Conservation (phyloP, 1,284 basidiomycete species). For the Takashimella tepidaria region DNA sequence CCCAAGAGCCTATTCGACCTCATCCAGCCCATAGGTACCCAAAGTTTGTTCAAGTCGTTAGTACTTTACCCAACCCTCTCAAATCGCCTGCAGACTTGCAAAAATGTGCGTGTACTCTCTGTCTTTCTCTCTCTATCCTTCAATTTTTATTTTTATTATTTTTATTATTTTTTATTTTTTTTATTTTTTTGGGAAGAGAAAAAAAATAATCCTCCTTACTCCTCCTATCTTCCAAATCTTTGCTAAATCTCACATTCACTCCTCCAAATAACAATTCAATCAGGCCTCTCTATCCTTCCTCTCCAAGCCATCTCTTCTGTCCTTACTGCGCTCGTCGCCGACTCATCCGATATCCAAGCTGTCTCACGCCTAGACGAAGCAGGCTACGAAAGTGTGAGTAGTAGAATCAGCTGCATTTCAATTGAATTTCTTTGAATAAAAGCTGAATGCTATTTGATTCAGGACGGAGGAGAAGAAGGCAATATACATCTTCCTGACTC, state of each 20-base stretch:
- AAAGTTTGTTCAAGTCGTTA: conserved; percentile 38
- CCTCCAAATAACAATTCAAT: neutral
- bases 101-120: conserved; percentile 23
- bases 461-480: conserved; percentile 42
- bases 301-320: conserved; percentile 38
- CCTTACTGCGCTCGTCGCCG: conserved; percentile 42
- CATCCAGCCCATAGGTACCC: conserved; percentile 47
- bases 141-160: neutral
- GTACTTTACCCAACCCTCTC: conserved; percentile 37
- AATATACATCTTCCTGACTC: conserved; percentile 16
- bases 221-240: neutral
- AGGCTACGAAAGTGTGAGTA: conserved; percentile 43
- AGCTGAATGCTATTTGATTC: neutral
- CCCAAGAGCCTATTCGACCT: conserved; percentile 33
- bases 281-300: conserved; percentile 42
- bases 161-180: too few relatives aligned
- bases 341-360: conserved; percentile 23
- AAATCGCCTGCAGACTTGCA: conserved; percentile 43
- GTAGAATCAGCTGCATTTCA: too few relatives aligned
- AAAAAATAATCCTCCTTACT: too few relatives aligned
- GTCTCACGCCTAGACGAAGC: conserved; percentile 31
- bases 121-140: neutral
- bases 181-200: too few relatives aligned
- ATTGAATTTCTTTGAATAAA: neutral
- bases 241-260: neutral